phyloP scores from a whole-genome alignment of 768 basidiomycete species.

The Pulveroboletus sp. region DNA sequence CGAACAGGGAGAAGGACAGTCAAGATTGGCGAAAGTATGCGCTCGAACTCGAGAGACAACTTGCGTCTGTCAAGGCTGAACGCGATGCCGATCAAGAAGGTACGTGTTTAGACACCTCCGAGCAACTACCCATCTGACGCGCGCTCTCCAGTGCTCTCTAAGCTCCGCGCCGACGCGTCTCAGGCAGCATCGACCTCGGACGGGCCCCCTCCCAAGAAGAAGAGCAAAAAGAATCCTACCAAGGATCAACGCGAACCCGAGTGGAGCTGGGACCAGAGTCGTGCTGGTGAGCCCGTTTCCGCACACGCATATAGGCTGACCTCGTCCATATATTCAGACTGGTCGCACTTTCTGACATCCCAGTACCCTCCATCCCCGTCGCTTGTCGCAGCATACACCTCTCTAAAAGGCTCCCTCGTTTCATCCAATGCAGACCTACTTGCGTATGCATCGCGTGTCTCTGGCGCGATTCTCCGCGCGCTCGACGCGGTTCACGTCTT shows the following conservation, averaged over 20 bases:
- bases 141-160: slow-evolving; percentile 18
- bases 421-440: slow-evolving; percentile 5
- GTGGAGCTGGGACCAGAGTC: slow-evolving; percentile 22
- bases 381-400: slow-evolving; percentile 18
- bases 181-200: slow-evolving; percentile 16
- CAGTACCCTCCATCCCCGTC: slow-evolving; percentile 23
- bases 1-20: not conserved
- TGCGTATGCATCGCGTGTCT: slow-evolving; percentile 10
- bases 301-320: slow-evolving; percentile 1
- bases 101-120: slow-evolving; percentile 3
- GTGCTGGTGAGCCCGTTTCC: slow-evolving; percentile 9
- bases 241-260: slow-evolving; percentile 16
- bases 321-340: slow-evolving; percentile 13
- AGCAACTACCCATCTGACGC: not conserved
- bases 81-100: slow-evolving; percentile 24
- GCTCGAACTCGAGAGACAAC: slow-evolving; percentile 28
- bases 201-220: slow-evolving; percentile 26
- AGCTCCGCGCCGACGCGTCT: slow-evolving; percentile 11
- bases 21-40: slow-evolving; percentile 26
- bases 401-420: slow-evolving; percentile 19
- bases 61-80: slow-evolving; percentile 17
- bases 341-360: slow-evolving; percentile 18
- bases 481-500: slow-evolving; percentile 18
- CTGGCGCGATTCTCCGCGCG: slow-evolving; percentile 18
- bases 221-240: slow-evolving; percentile 19